Conservation (phyloP, 129 eudicot genomes). For the Pittosporum tobira region DNA sequence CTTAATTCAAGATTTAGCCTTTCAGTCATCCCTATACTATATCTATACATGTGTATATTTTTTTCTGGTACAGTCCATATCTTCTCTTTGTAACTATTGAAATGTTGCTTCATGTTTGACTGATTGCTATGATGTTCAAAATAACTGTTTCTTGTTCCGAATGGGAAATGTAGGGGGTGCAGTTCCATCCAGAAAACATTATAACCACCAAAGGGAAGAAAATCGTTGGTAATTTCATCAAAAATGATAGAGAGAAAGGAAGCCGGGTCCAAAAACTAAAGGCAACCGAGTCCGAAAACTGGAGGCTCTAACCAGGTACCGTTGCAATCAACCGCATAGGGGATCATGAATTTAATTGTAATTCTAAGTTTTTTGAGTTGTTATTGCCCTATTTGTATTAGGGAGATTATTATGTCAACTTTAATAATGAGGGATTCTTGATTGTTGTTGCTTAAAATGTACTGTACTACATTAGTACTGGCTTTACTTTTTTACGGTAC, state of each 20-base stretch:
- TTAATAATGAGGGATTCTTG: neutral
- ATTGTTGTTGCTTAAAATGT: no score
- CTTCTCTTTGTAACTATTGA: no score
- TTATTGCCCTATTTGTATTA: neutral
- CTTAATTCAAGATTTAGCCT: no score
- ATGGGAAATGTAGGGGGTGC: slow-evolving; percentile 59
- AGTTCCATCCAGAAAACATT: slow-evolving; percentile 96
- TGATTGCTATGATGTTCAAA: neutral
- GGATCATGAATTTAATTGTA: no score
- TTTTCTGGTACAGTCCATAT: no score
- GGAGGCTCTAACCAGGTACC: neutral
- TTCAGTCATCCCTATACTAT: no score
- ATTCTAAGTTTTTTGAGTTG: neutral
- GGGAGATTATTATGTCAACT: neutral
- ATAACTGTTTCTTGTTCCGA: neutral
- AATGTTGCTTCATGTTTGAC: neutral
- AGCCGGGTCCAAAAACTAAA: slow-evolving; percentile 39
- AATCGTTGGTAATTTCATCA: slow-evolving; percentile 66
- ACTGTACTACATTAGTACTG: no score
- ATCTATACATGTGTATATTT: no score
- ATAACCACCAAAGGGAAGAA: slow-evolving; percentile 72
- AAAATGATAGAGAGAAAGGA: slow-evolving; percentile 56
- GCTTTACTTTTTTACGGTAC: no score
- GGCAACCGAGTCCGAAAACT: no score
- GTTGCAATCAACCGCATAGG: neutral